Evolutionary conservation across 2,329 filamentous ascomycete species (phyloP).

Genomic region (Fusarium sacchari): DNA sequence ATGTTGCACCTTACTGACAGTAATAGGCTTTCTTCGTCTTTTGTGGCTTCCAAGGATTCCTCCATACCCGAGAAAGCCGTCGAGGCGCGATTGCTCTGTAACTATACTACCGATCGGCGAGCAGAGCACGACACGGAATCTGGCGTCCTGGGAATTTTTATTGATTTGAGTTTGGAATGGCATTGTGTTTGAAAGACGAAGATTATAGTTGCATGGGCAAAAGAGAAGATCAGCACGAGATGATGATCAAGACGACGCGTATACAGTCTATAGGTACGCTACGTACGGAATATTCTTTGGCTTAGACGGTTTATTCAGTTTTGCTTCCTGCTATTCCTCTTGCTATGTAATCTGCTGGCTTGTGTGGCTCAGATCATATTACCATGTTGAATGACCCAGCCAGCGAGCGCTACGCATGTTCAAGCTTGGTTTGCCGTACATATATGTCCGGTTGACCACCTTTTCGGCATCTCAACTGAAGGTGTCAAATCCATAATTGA

Average conservation of each 20-base stretch:
- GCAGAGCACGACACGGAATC: slow-evolving; percentile 39
- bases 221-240: slow-evolving; percentile 7
- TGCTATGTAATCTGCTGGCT: background rate
- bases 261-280: slow-evolving; percentile 9
- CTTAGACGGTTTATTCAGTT: slow-evolving; percentile 33
- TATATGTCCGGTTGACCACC: background rate
- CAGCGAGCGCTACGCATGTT: background rate
- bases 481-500: background rate
- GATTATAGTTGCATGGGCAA: slow-evolving; percentile 7
- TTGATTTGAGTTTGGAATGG: slow-evolving; percentile 42
- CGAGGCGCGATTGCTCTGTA: slow-evolving; percentile 84
- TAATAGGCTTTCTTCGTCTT: slow-evolving; percentile 86
- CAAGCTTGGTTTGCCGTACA: background rate
- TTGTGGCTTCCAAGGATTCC: slow-evolving; percentile 87
- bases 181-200: slow-evolving; percentile 40
- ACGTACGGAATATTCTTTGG: slow-evolving; percentile 39
- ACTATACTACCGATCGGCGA: slow-evolving; percentile 34
- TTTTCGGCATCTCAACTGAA: background rate
- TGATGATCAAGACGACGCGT: slow-evolving; percentile 28
- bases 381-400: background rate
- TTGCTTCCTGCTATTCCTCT: slow-evolving; percentile 11
- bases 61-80: slow-evolving; percentile 85
- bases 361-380: background rate
- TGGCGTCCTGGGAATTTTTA: slow-evolving; percentile 43
- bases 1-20: slow-evolving; percentile 5